Conservation (phyloP, 1,284 basidiomycete species). For the Malassezia dermatis region DNA sequence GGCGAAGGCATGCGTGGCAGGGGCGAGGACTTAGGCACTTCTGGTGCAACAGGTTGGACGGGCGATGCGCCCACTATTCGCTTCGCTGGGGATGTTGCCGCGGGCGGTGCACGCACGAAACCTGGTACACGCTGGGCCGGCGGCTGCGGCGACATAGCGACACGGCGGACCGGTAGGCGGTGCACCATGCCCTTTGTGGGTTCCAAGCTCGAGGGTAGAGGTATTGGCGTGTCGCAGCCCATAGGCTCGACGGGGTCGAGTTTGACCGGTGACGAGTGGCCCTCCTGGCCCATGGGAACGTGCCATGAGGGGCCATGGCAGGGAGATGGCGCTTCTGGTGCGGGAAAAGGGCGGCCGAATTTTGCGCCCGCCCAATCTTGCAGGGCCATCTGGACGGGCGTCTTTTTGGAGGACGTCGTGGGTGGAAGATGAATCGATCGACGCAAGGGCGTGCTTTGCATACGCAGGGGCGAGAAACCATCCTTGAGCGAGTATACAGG, state of each 20-base stretch:
- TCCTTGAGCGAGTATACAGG: neutral
- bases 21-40: neutral
- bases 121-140: slow-evolving; percentile 1
- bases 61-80: neutral
- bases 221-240: neutral
- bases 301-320: neutral
- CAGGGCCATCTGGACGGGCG: slow-evolving; percentile 10
- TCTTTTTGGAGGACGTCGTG: neutral
- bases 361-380: slow-evolving; percentile 12
- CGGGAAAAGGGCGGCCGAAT: slow-evolving; percentile 2
- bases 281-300: neutral
- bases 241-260: neutral
- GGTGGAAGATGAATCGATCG: neutral
- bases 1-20: neutral
- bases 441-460: neutral
- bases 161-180: neutral
- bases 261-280: neutral
- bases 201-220: neutral
- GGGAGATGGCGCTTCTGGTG: neutral
- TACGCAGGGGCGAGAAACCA: neutral
- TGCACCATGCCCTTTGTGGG: neutral
- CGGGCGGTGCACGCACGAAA: neutral
- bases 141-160: neutral
- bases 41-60: neutral
- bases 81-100: neutral